Evolutionary conservation across 2,329 filamentous ascomycete species (phyloP).

Genomic region (Microascus cirrosus): DNA sequence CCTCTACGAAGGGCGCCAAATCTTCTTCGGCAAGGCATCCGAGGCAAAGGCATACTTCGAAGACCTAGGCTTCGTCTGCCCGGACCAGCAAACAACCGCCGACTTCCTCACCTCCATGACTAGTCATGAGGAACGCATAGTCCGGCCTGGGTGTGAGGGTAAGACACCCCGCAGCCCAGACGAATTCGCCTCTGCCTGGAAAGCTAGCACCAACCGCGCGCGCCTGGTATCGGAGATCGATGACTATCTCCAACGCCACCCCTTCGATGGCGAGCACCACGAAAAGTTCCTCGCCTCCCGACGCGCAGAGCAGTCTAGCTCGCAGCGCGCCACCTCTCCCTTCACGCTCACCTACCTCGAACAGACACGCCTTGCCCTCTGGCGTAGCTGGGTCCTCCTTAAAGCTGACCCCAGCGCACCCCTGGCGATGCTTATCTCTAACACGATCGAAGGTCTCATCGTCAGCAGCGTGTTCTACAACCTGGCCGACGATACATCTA

Average conservation of each 20-base stretch:
- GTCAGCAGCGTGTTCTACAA: constrained; percentile 40
- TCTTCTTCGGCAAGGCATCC: constrained; percentile 51
- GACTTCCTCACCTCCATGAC: constrained; percentile 59
- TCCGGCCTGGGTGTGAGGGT: constrained; percentile 20
- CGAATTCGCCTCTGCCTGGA: constrained; percentile 25
- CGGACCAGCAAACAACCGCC: constrained; percentile 57
- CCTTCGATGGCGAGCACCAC: constrained; percentile 12
- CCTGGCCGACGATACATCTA: constrained; percentile 25
- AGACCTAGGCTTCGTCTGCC: constrained; percentile 51
- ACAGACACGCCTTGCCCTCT: constrained; percentile 30
- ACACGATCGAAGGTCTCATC: constrained; percentile 37
- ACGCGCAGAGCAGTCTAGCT: constrained; percentile 15
- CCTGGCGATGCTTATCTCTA: constrained; percentile 25
- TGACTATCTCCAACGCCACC: constrained; percentile 12
- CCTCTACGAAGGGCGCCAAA: constrained; percentile 56
- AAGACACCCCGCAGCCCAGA: constrained; percentile 22
- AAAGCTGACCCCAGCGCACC: constrained; percentile 14
- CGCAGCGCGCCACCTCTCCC: constrained; percentile 32
- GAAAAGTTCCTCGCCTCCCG: constrained; percentile 15
- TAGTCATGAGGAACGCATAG: constrained; percentile 20
- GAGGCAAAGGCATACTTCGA: constrained; percentile 55
- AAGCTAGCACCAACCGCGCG: constrained; percentile 14
- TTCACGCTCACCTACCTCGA: constrained; percentile 35
- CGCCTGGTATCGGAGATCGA: constrained; percentile 17
- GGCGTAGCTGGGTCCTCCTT: constrained; percentile 13